Conservation (phyloP, 805 yeast species). For the Sungouiella blattae region DNA sequence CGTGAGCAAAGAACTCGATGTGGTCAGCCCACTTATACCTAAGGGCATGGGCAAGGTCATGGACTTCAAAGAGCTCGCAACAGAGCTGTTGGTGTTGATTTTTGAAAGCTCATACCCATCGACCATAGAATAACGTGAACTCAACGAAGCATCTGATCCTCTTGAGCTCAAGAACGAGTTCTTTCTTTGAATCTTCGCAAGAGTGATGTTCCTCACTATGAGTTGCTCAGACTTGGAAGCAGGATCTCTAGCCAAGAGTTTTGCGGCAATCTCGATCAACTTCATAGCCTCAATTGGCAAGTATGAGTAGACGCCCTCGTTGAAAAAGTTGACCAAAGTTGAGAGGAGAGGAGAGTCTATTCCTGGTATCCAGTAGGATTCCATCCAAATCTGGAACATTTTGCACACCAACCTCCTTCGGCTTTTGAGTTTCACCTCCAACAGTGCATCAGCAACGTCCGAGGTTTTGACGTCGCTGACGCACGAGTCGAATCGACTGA, state of each 20-base stretch:
- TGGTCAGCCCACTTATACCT: conserved; percentile 40
- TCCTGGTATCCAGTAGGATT: conserved; percentile 78
- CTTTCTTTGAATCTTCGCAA: conserved; percentile 33
- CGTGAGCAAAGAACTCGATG: conserved; percentile 37
- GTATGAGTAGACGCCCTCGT: conserved; percentile 62
- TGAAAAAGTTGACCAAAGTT: conserved; percentile 71
- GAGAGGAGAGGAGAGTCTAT: conserved; percentile 60
- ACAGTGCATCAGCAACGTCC: conserved; percentile 17
- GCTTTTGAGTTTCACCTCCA: conserved; percentile 42
- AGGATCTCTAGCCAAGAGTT: conserved; percentile 43
- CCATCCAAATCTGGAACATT: conserved; percentile 80
- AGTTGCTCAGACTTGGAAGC: conserved; percentile 37
- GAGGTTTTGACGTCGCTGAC: conserved; percentile 22
- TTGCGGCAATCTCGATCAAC: conserved; percentile 61
- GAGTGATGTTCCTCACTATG: conserved; percentile 49
- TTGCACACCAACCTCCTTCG: conserved; percentile 66
- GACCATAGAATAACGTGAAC: conserved; percentile 44
- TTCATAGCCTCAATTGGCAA: conserved; percentile 65
- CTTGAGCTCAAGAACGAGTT: conserved; percentile 24
- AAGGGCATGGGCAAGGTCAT: conserved; percentile 42
- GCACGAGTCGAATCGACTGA: conserved; percentile 53
- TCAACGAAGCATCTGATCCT: conserved; percentile 22
- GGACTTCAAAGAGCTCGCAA: conserved; percentile 34
- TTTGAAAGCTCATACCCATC: conserved; percentile 57
- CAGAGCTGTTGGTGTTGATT: conserved; percentile 47